Evolutionary conservation across 441 rosid species (phyloP).

Genomic region (Pelargonium australe): DNA sequence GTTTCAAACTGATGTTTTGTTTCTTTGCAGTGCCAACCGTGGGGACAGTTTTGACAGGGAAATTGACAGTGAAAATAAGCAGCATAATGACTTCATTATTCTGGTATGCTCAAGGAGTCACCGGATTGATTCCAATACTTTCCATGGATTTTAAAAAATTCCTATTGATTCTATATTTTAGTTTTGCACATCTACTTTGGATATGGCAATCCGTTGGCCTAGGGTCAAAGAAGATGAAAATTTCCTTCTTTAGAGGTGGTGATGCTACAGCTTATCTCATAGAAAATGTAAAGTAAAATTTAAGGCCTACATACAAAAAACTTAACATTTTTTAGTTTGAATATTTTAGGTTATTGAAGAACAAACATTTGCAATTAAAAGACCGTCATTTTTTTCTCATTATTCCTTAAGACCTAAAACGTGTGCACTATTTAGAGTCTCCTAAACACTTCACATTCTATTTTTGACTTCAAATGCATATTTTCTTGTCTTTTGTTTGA

Average conservation of each 20-base stretch:
- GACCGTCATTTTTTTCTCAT: too few relatives aligned
- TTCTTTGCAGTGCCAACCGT: constrained; percentile 51
- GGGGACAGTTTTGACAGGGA: constrained; percentile 75
- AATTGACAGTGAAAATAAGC: constrained; percentile 69
- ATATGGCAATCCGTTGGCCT: background rate
- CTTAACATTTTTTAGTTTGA: background rate
- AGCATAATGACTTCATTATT: constrained; percentile 63
- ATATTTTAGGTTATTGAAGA: too few relatives aligned
- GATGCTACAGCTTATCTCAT: background rate
- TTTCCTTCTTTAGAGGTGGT: too few relatives aligned
- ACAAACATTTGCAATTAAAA: too few relatives aligned
- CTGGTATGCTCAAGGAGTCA: constrained; percentile 47
- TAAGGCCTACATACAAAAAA: too few relatives aligned
- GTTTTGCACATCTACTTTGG: background rate
- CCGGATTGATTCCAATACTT: background rate
- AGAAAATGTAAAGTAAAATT: background rate
- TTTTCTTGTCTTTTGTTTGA: background rate
- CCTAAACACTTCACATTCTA: background rate
- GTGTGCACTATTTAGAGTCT: background rate
- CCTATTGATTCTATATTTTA: background rate
- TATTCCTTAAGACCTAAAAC: background rate
- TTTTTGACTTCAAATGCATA: background rate
- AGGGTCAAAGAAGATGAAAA: too few relatives aligned
- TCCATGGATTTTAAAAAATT: background rate
- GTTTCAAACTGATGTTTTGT: constrained; percentile 12